Conservation (phyloP, 176 grass and related monocot species). For the Cenchrus purpureus region DNA sequence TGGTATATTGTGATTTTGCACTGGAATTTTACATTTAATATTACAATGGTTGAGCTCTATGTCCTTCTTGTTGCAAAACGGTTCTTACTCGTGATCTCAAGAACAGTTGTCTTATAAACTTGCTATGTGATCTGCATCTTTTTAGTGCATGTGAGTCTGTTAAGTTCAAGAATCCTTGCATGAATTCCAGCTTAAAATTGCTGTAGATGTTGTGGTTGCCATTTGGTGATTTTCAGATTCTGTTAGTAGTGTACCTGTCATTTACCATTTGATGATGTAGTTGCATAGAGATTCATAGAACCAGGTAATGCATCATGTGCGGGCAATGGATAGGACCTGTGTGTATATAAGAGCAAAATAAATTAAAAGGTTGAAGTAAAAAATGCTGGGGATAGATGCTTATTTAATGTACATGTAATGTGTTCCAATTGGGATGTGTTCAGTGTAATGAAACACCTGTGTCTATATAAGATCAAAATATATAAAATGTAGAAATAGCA, state of each 20-base stretch:
- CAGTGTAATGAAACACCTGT: background rate
- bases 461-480: background rate
- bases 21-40: background rate
- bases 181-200: background rate
- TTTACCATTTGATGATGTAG: background rate
- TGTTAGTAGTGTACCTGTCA: background rate
- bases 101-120: background rate
- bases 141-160: background rate
- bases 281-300: background rate
- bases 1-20: slow-evolving; percentile 59
- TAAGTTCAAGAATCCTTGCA: background rate
- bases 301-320: background rate
- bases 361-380: background rate
- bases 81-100: background rate
- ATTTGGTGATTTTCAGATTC: background rate
- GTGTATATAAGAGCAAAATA: background rate
- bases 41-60: background rate
- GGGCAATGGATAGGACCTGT: background rate
- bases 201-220: background rate
- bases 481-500: background rate
- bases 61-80: background rate
- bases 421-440: slow-evolving; percentile 8
- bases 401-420: slow-evolving; percentile 11
- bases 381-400: background rate
- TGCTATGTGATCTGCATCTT: background rate